Conservation (phyloP, 164 flowering plant genomes). For the Tinospora cordifolia region DNA sequence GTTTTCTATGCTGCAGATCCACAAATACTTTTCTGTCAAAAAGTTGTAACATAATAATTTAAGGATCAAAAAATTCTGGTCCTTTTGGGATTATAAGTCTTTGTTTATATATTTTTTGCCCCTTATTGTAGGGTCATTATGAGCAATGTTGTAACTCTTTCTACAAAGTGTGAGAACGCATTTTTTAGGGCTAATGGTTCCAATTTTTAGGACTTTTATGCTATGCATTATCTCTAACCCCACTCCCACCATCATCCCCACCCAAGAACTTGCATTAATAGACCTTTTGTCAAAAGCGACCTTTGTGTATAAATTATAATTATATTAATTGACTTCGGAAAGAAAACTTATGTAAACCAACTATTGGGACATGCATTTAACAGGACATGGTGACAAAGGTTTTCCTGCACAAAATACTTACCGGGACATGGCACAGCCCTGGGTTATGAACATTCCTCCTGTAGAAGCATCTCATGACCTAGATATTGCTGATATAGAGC, state of each 20-base stretch:
- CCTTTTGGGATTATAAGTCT: too few species aligned
- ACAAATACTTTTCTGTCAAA: too few species aligned
- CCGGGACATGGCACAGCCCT: slow-evolving; percentile 7
- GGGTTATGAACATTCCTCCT: slow-evolving; percentile 3
- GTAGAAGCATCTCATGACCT: slow-evolving; percentile 7
- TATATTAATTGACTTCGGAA: neutral
- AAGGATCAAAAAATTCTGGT: too few species aligned
- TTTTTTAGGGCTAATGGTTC: neutral
- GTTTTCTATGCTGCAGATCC: too few species aligned
- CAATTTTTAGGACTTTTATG: neutral
- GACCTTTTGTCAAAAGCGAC: neutral
- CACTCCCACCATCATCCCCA: too few species aligned
- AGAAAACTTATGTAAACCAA: neutral
- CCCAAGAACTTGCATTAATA: neutral
- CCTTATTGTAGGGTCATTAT: too few species aligned
- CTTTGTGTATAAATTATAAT: neutral
- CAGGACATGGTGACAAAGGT: slow-evolving; percentile 18
- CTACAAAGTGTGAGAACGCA: neutral
- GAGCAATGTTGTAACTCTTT: neutral
- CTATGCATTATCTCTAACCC: too few species aligned
- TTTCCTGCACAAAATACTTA: slow-evolving; percentile 6
- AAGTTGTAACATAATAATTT: too few species aligned
- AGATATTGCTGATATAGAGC: slow-evolving; percentile 20
- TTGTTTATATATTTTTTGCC: too few species aligned
- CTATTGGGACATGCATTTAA: slow-evolving; percentile 2